A percentile compares a stretch with the other conserved stretches of the same genome.
Evolutionary conservation across 495 filamentous ascomycete genomes (phyloP).

Genomic region (Penicillium soppii): DNA sequence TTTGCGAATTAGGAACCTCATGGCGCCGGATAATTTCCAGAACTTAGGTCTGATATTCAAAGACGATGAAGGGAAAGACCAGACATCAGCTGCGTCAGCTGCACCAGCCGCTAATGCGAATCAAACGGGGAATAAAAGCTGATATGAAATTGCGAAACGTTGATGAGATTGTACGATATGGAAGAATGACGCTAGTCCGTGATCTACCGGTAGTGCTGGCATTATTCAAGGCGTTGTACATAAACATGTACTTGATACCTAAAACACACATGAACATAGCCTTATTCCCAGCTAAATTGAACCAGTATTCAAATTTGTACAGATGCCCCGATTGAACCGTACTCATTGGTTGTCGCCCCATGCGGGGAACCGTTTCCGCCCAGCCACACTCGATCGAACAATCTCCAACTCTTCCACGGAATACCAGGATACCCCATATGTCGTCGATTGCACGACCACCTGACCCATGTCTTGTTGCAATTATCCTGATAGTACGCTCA

Average conservation of each 20-base stretch:
- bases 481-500: constrained; percentile 78
- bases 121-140: constrained; percentile 8
- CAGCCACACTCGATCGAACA: constrained; percentile 6
- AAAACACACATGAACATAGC: background rate
- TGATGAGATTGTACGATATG: constrained; percentile 23
- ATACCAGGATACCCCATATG: constrained; percentile 32
- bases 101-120: background rate
- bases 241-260: constrained; percentile 15
- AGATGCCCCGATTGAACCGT: background rate
- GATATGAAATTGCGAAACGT: background rate
- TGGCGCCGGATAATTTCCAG: constrained; percentile 90
- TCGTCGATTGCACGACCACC: constrained; percentile 50
- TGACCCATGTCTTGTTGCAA: constrained; percentile 68
- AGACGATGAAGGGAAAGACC: constrained; percentile 24
- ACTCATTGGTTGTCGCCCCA: constrained; percentile 13
- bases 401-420: constrained; percentile 13
- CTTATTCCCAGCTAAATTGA: background rate
- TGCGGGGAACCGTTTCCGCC: constrained; percentile 27
- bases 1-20: constrained; percentile 67
- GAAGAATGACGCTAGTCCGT: constrained; percentile 1
- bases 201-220: constrained; percentile 9
- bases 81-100: background rate
- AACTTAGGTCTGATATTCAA: constrained; percentile 81
- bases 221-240: constrained; percentile 23
- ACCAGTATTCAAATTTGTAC: background rate